Evolutionary conservation across 2,329 filamentous ascomycete species (phyloP).

Genomic region (Pseudogymnoascus sp.): DNA sequence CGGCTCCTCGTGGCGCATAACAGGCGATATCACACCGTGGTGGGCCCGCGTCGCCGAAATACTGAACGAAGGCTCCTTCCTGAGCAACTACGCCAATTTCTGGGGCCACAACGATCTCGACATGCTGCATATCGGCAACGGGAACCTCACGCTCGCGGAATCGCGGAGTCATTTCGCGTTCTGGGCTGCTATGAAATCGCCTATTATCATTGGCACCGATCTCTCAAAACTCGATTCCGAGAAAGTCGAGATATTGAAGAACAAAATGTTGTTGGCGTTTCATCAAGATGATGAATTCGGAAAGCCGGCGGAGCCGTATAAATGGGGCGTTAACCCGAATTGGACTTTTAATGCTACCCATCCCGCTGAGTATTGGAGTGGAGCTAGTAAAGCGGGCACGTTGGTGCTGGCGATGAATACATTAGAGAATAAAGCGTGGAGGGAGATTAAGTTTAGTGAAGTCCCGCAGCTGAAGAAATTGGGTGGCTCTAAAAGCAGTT

Average conservation of each 20-base stretch:
- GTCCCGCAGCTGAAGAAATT: conserved; percentile 33
- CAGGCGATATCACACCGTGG: conserved; percentile 28
- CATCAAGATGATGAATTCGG: conserved; percentile 31
- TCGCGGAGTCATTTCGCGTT: conserved; percentile 32
- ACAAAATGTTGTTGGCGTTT: conserved; percentile 21
- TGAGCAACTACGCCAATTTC: too few species aligned
- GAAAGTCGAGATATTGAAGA: conserved; percentile 26
- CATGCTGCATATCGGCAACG: conserved; percentile 22
- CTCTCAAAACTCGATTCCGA: conserved; percentile 20
- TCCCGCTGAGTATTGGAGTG: conserved; percentile 45
- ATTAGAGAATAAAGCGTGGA: conserved; percentile 27
- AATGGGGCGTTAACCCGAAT: conserved; percentile 43
- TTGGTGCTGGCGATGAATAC: conserved; percentile 43
- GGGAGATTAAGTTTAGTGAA: conserved; percentile 36
- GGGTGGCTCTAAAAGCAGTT: conserved; percentile 21
- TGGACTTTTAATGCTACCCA: conserved; percentile 42
- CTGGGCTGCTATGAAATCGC: conserved; percentile 23
- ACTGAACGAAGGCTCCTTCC: too few species aligned
- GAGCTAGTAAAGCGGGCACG: conserved; percentile 35
- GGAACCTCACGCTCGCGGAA: conserved; percentile 30
- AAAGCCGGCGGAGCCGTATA: conserved; percentile 35
- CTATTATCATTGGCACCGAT: conserved; percentile 25
- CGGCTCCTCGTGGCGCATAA: conserved; percentile 33
- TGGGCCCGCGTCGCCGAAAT: too few species aligned
- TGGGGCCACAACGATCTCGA: conserved; percentile 9